phyloP scores from a whole-genome alignment of 805 yeast species.

The Wickerhamomyces bisporus region DNA sequence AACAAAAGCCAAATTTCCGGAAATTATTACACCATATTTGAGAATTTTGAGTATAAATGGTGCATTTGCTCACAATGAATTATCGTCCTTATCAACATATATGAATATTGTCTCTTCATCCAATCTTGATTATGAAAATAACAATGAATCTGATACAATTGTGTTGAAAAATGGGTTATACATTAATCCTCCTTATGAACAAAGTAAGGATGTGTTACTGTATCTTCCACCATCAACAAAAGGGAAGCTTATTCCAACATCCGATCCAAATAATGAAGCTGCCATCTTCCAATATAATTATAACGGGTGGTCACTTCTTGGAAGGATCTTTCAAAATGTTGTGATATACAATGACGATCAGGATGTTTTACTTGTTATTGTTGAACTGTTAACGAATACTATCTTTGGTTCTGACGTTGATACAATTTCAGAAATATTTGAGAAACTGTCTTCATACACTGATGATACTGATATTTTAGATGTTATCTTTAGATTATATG shows the following conservation, averaged over 20 bases:
- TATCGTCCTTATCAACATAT: conserved; percentile 55
- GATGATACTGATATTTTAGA: conserved; percentile 58
- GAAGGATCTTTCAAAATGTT: conserved; percentile 68
- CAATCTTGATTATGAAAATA: conserved; percentile 39
- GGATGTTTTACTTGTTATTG: conserved; percentile 40
- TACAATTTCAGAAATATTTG: conserved; percentile 35
- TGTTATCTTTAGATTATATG: conserved; percentile 60
- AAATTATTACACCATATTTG: conserved; percentile 53
- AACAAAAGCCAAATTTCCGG: conserved; percentile 73
- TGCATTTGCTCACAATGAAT: conserved; percentile 59
- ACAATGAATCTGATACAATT: conserved; percentile 47
- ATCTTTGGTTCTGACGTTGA: conserved; percentile 34
- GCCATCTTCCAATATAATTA: conserved; percentile 69
- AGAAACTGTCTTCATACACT: conserved; percentile 34
- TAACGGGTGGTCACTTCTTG: conserved; percentile 85
- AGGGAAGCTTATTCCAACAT: conserved; percentile 63
- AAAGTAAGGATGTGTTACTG: conserved; percentile 37
- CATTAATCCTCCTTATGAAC: conserved; percentile 54
- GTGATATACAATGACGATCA: conserved; percentile 29
- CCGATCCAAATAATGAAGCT: conserved; percentile 30
- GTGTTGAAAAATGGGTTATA: conserved; percentile 42
- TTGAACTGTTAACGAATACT: conserved; percentile 46
- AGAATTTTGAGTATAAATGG: conserved; percentile 58
- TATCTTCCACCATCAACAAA: conserved; percentile 52
- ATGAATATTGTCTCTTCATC: conserved; percentile 41